Evolutionary conservation across 495 filamentous ascomycete species (phyloP), one percentile per base, ranked within the genome.

Genomic region (Beverwykella pulmonaria): DNA sequence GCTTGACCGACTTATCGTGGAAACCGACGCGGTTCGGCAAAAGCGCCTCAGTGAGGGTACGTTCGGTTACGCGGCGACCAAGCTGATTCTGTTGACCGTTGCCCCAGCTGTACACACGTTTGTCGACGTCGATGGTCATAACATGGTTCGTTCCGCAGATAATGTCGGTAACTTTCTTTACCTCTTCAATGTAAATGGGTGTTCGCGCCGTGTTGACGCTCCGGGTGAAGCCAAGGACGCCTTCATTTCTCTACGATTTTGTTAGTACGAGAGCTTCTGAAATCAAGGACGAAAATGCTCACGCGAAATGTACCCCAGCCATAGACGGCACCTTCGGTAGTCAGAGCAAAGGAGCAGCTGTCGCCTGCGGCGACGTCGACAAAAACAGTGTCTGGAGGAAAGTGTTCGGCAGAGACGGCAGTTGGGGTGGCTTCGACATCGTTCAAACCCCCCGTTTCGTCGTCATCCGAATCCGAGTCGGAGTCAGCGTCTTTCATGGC

Each of bases 271-370:
- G 39, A 14, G 15, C n/a, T n/a, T 46, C 23, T 56, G 36, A 60
- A 27, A 34, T 0, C 53, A 19, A 4, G 39, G 23, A 14, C 0
- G 55, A 63, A 49, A 63, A 27, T n/a, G 74, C 82, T 72, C 79
- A 87, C 86, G 70, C 84, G 73, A 74, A 91, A 90, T 29, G 86
- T 87, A 48, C 88, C 88, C 88, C 88, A 91, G 14, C 87, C 88
- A 67, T 85, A 90, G 19, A 91, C 87, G 29, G 75, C 75, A 9
- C 88, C 88, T 30, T 82, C 81, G 27, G 84, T 81, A 2, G 88
- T 90, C 23, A 91, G 76, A 12, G 82, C 83, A 73, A 90, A 86
- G 0, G 84, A 84, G 39, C 83, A 79, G 48, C 83, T 87, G 69
- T 90, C 87, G 44, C 82, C 81, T 58, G 87, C 88, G 25, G 79